Evolutionary conservation across 495 filamentous ascomycete genomes (phyloP), one percentile per base, ranked within the genome.

Genomic region (Penicillium soppii): DNA sequence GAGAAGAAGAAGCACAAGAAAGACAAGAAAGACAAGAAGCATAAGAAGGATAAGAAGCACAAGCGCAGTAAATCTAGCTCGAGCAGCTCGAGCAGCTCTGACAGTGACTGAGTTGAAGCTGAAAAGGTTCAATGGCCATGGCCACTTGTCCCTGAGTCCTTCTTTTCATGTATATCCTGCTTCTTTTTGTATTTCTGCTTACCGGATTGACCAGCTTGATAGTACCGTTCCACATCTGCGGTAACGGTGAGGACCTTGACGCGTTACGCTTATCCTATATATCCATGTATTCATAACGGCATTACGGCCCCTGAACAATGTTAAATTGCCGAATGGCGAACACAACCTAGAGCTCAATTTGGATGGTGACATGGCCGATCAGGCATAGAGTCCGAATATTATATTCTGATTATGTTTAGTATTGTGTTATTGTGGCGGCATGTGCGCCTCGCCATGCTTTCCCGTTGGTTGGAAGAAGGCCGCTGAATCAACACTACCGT

Each of bases 11-110:
- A 68, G 46, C 15, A 37, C 15, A 47, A 47, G 44, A 61, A 65
- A 17, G 25, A 68, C 23, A 66, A 65, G 52, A 59, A 63, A 38
- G 42, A 72, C 4, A 59, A 65, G 39, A 55, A 69, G 32, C 42
- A 61, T 7, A 57, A 63, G 43, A 58, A 68, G 41, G 29, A 63
- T 9, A 61, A 66, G 49, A 57, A 60, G 22, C 57, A 65, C 52
- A 66, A 63, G 48, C 57, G 61, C 26, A 39, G 49, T 13, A 45
- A 55, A 20, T 65, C 60, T 16, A 64, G 67, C 26, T 57, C 62
- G 7, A n/a, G n/a, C n/a, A n/a, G n/a, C n/a, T 27, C 29, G 29
- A 32, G 29, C 29, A 68, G 63, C 26, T 70, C 62, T 37, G 59
- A 64, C 13, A 50, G 55, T 22, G 50, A 57, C 44, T 58, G 20